Evolutionary conservation across 106 monocot species (phyloP).

Genomic region (Apostasia shenzhenica): DNA sequence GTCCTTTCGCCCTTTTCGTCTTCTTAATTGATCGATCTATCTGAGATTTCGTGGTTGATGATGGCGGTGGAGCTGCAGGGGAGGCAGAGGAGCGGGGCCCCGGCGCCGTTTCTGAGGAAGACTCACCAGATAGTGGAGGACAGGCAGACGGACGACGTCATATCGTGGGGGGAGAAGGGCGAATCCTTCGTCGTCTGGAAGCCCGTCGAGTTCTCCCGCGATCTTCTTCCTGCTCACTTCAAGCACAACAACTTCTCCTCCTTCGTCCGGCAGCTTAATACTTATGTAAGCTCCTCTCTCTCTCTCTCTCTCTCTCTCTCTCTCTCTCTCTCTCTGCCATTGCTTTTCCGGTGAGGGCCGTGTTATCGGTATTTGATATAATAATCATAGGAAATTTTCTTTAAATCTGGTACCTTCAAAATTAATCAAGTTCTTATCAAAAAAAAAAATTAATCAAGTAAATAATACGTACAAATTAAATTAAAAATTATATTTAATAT

Average conservation of each 20-base stretch:
- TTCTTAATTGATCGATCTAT: neutral
- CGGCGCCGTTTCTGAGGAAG: slow-evolving; percentile 78
- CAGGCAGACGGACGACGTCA: slow-evolving; percentile 48
- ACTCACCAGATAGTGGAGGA: slow-evolving; percentile 82
- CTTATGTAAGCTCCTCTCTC: slow-evolving; percentile 42
- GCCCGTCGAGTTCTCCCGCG: slow-evolving; percentile 63
- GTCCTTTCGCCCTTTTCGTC: too few relatives aligned
- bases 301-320: neutral
- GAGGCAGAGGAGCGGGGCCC: slow-evolving; percentile 9
- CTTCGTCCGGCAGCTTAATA: slow-evolving; percentile 92
- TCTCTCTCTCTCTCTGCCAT: too few relatives aligned
- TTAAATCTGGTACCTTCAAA: too few relatives aligned
- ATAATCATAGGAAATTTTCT: too few relatives aligned
- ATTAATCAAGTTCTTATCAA: too few relatives aligned
- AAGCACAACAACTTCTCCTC: slow-evolving; percentile 88
- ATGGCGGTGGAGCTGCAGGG: neutral
- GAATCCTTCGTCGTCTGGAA: slow-evolving; percentile 71
- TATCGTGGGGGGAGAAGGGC: slow-evolving; percentile 65
- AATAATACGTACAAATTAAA: too few relatives aligned
- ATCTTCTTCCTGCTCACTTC: slow-evolving; percentile 69
- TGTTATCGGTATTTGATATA: too few relatives aligned
- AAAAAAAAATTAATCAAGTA: too few relatives aligned
- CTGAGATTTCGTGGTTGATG: neutral
- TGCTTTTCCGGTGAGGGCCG: too few relatives aligned
- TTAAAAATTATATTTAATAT: too few relatives aligned